Conservation (phyloP, 164 flowering plant genomes). For the Macadamia integrifolia region DNA sequence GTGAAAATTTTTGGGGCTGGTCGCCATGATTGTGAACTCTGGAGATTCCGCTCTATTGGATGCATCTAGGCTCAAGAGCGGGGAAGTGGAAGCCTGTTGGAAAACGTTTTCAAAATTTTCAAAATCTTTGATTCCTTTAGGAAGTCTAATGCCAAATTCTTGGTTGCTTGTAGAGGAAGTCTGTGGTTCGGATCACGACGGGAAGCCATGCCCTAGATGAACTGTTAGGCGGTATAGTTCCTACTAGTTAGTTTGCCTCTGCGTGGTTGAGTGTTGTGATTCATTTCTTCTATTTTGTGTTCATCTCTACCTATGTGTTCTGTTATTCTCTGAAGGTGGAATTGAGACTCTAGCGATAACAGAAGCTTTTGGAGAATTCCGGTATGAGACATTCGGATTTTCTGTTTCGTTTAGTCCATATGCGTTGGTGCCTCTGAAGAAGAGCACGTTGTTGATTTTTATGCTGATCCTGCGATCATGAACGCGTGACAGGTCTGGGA, state of each 20-base stretch:
- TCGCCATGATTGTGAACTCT: no score
- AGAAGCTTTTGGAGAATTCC: slow-evolving; percentile 96
- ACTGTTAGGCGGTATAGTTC: slow-evolving; percentile 74
- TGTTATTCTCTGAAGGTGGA: slow-evolving; percentile 54
- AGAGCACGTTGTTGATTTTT: no score
- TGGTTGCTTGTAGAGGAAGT: slow-evolving; percentile 52
- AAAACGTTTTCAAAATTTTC: no score
- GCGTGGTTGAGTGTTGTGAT: background rate
- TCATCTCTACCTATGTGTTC: background rate
- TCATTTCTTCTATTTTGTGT: background rate
- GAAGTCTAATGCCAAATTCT: background rate
- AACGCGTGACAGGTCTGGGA: slow-evolving; percentile 65
- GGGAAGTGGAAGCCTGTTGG: no score
- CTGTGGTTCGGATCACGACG: slow-evolving; percentile 79
- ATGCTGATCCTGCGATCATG: no score
- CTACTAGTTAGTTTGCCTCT: background rate
- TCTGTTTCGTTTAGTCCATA: background rate
- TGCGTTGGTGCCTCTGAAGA: no score
- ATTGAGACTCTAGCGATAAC: slow-evolving; percentile 84
- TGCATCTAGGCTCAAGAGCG: background rate
- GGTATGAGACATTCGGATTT: slow-evolving; percentile 33
- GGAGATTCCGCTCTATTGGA: background rate
- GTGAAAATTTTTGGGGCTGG: no score
- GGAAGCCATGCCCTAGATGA: slow-evolving; percentile 98
- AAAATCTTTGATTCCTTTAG: background rate